These are phyloP conservation scores for Leccinum disarticulatum DNA, from an alignment of 768 basidiomycete species.

Conservation along the genomic window DNA sequence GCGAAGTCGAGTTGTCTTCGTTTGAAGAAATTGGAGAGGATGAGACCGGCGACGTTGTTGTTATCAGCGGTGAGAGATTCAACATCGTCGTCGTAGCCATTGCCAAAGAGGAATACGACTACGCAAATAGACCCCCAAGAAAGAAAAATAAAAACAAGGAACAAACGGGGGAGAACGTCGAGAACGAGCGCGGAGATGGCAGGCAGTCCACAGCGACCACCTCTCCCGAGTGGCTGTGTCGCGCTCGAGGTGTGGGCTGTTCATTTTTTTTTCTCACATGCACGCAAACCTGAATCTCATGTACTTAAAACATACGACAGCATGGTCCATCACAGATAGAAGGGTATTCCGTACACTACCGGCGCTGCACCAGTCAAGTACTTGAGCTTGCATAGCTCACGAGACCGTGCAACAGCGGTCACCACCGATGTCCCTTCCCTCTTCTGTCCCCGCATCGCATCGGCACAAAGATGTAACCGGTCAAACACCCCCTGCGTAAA, in stretches of 20 bases:
- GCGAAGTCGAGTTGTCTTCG: conserved; percentile 13
- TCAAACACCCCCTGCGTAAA: conserved; percentile 84
- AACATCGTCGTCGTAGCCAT: conserved; percentile 16
- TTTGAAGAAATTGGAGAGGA: conserved; percentile 13
- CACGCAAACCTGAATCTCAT: too few relatives aligned
- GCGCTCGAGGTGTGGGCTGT: not conserved
- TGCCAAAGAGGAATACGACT: not conserved
- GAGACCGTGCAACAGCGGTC: conserved; percentile 73
- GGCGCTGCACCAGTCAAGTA: conserved; percentile 95
- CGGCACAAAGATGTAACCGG: conserved; percentile 53
- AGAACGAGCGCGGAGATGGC: not conserved
- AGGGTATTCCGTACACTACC: conserved; percentile 94
- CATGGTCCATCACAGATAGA: conserved; percentile 54
- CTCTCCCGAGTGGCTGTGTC: conserved; percentile 16
- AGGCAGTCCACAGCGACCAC: conserved; percentile 2
- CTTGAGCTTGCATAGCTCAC: conserved; percentile 83
- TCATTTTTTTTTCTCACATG: not conserved
- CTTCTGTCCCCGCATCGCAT: conserved; percentile 13
- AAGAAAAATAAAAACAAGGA: not conserved
- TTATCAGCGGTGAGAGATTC: conserved; percentile 15
- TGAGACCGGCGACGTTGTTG: conserved; percentile 17
- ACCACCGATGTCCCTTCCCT: conserved; percentile 50
- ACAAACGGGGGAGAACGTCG: not conserved
- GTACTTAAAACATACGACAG: not conserved
- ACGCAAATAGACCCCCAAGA: not conserved